phyloP scores from a whole-genome alignment of 495 filamentous ascomycete genomes.

The Cercophora scortea region DNA sequence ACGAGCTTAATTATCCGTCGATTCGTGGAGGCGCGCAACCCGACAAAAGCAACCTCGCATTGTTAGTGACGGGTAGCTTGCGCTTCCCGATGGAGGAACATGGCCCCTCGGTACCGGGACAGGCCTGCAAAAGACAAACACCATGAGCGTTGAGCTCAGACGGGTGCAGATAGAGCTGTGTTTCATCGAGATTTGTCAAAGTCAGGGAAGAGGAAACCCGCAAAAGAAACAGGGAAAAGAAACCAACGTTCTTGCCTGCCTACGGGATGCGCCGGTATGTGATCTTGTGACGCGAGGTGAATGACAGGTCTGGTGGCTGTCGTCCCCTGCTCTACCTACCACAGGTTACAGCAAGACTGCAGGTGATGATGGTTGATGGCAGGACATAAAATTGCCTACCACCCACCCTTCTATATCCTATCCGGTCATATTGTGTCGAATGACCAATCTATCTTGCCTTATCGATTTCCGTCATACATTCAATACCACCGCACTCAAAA shows the following conservation, averaged over 20 bases:
- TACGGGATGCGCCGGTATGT: background rate
- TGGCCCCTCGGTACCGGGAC: no score
- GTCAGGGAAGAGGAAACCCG: background rate
- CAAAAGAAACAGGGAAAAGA: background rate
- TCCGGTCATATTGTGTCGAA: background rate
- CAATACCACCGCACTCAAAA: background rate
- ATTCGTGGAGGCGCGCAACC: no score
- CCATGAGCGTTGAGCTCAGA: no score
- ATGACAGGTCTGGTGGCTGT: background rate
- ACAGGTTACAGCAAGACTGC: constrained; percentile 2
- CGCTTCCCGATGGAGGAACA: no score
- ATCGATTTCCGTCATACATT: no score
- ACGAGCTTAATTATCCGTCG: no score
- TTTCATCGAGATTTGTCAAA: background rate
- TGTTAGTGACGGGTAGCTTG: no score
- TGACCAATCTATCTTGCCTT: background rate
- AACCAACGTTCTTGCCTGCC: background rate
- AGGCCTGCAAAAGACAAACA: no score
- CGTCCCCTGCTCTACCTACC: background rate
- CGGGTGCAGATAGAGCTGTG: no score
- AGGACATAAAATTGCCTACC: background rate
- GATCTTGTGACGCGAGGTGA: background rate
- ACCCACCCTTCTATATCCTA: background rate
- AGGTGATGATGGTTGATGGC: constrained; percentile 1
- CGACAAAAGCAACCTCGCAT: no score